phyloP scores from a whole-genome alignment of 139 green algal genomes.

The Coelastrella sp. region DNA sequence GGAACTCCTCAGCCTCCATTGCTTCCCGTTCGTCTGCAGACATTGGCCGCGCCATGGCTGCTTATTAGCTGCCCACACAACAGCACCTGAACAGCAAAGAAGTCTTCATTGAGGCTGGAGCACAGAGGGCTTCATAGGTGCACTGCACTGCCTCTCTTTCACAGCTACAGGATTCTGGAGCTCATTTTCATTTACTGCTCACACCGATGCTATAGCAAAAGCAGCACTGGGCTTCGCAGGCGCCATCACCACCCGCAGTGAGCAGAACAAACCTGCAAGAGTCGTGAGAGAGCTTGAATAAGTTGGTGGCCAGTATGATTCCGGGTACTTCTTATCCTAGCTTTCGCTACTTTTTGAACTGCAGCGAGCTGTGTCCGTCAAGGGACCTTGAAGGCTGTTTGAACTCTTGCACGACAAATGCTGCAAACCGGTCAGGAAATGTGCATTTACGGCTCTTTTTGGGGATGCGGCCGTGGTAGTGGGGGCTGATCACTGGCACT shows the following conservation, averaged over 20 bases:
- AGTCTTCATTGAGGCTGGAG: not conserved
- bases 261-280: not conserved
- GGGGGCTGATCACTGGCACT: too few relatives aligned
- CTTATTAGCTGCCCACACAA: not conserved
- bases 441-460: too few relatives aligned
- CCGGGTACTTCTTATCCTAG: not conserved
- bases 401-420: too few relatives aligned
- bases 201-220: not conserved
- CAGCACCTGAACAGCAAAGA: not conserved
- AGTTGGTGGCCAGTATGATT: not conserved
- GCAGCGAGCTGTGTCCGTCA: too few relatives aligned
- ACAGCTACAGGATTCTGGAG: not conserved
- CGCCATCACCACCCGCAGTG: not conserved
- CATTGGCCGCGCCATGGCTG: constrained; percentile 53
- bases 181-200: not conserved
- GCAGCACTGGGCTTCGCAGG: not conserved
- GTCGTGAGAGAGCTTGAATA: not conserved
- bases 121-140: not conserved
- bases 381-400: too few relatives aligned
- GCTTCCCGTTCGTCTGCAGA: constrained; percentile 91
- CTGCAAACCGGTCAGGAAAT: too few relatives aligned
- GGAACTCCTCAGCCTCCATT: constrained; percentile 93
- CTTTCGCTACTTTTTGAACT: too few relatives aligned
- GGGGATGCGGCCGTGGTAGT: too few relatives aligned
- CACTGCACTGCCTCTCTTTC: not conserved